Conservation (phyloP, 305 asterid genomes). For the Plantago coronopus region DNA sequence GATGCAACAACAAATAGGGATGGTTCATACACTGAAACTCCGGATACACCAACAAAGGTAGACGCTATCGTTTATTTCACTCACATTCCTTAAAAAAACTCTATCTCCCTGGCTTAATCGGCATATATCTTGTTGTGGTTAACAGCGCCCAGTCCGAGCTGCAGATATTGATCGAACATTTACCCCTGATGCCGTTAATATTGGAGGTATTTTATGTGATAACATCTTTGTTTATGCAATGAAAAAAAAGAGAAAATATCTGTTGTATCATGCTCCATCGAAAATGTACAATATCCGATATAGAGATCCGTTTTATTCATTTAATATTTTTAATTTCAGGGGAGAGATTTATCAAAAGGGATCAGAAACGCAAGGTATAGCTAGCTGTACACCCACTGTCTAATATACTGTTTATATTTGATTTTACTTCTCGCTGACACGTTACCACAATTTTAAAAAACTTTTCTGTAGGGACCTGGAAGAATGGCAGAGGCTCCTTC, state of each 20-base stretch:
- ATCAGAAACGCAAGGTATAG: conserved; percentile 88
- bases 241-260: background rate
- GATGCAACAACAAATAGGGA: conserved; percentile 91
- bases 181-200: conserved; percentile 62
- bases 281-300: too few relatives aligned
- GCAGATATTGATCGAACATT: conserved; percentile 75
- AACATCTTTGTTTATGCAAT: conserved; percentile 2
- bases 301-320: conserved; percentile 9
- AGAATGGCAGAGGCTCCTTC: conserved; percentile 77
- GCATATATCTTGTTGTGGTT: conserved; percentile 12
- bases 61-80: conserved; percentile 11
- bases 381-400: background rate
- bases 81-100: background rate
- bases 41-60: conserved; percentile 95
- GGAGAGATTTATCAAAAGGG: conserved; percentile 74
- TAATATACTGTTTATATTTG: conserved; percentile 4
- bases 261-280: too few relatives aligned
- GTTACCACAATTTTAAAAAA: background rate
- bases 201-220: conserved; percentile 49
- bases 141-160: conserved; percentile 70
- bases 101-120: conserved; percentile 1
- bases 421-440: background rate
- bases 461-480: conserved; percentile 60
- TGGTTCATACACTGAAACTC: conserved; percentile 76
- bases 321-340: conserved; percentile 39